Percentiles rank a stretch among this genome's conserved stretches.
Evolutionary conservation across 129 eudicot species (phyloP).

Genomic region (Flaveria bidentis): DNA sequence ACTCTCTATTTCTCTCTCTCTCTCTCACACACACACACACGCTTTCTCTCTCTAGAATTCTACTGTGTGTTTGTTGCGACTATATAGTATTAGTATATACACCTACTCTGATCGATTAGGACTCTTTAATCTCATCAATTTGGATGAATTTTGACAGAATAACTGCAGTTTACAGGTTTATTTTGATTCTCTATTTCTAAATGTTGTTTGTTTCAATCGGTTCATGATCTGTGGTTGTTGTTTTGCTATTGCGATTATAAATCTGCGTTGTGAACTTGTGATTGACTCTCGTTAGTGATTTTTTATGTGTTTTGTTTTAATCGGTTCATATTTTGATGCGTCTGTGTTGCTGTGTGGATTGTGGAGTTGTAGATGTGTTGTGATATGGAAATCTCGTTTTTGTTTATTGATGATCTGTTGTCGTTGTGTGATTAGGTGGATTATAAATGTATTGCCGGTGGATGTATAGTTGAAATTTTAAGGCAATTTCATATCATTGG

Average conservation of each 20-base stretch:
- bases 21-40: conserved; percentile 8
- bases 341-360: background rate
- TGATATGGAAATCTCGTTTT: conserved; percentile 1
- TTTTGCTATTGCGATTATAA: conserved; percentile 9
- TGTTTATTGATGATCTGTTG: background rate
- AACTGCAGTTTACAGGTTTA: conserved; percentile 8
- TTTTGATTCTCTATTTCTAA: background rate
- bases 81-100: conserved; percentile 4
- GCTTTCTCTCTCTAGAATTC: conserved; percentile 21
- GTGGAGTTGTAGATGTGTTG: background rate
- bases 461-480: background rate
- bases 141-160: conserved; percentile 13
- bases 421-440: background rate
- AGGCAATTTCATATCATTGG: background rate
- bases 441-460: background rate
- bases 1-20: conserved; percentile 22
- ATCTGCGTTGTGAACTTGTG: background rate
- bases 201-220: background rate
- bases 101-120: conserved; percentile 32
- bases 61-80: conserved; percentile 32
- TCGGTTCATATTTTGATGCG: conserved; percentile 1
- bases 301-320: background rate
- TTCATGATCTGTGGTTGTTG: background rate
- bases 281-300: too few relatives aligned
- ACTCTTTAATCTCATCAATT: conserved; percentile 3